phyloP scores from a whole-genome alignment of 768 basidiomycete genomes.

The Suillus subaureus region DNA sequence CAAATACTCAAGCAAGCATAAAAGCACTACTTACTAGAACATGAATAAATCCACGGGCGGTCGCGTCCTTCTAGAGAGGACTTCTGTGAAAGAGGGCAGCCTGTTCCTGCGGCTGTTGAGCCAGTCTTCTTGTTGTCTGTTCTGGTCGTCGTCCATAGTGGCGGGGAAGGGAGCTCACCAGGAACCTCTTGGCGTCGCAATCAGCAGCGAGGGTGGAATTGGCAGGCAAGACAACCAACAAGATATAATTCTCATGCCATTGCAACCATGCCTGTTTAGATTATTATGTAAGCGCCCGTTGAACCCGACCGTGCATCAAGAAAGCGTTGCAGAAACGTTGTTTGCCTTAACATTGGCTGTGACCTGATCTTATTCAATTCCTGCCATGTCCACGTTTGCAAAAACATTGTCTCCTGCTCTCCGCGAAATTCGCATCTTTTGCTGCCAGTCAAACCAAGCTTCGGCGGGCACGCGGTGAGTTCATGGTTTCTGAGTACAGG shows the following conservation, averaged over 20 bases:
- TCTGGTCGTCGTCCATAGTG: conserved; percentile 58
- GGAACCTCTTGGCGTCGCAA: conserved; percentile 11
- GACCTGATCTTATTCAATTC: conserved; percentile 20
- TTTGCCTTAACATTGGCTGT: conserved; percentile 10
- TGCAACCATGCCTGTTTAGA: conserved; percentile 11
- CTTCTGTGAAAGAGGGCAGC: conserved; percentile 88
- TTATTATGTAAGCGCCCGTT: conserved; percentile 30
- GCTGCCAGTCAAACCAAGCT: conserved; percentile 74
- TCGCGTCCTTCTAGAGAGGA: conserved; percentile 84
- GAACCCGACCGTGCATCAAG: conserved; percentile 7
- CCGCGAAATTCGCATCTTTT: conserved; percentile 78
- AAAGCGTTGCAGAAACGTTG: conserved; percentile 14
- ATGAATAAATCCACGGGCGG: conserved; percentile 98
- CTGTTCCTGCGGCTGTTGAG: conserved; percentile 69
- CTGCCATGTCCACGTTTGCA: conserved; percentile 61
- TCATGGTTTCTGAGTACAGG: conserved; percentile 7
- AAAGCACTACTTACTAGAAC: conserved; percentile 80
- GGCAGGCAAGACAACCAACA: conserved; percentile 22
- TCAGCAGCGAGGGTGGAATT: conserved; percentile 20
- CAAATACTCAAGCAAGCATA: background rate
- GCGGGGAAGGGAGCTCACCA: conserved; percentile 1
- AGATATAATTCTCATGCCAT: conserved; percentile 18
- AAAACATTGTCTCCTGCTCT: conserved; percentile 77
- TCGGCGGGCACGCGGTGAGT: conserved; percentile 80
- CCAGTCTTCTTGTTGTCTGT: conserved; percentile 69